Evolutionary conservation across 73 alveolate species (phyloP).

Genomic region (Symbiodinium pilosum): DNA sequence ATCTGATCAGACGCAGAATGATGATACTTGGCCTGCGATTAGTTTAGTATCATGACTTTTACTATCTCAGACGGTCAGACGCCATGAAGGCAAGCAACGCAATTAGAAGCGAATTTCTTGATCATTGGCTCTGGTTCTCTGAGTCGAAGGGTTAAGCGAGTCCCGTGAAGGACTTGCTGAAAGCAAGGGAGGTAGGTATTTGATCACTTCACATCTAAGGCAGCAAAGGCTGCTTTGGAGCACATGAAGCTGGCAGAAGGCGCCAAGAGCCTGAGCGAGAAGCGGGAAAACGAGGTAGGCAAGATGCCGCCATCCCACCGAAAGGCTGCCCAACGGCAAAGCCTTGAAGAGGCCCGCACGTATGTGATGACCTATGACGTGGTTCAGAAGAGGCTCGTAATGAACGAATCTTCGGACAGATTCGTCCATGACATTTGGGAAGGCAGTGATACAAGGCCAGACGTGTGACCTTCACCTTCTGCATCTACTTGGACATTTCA

Average conservation of each 20-base stretch:
- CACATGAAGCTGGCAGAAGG: too few relatives aligned
- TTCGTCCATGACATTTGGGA: conserved; percentile 73
- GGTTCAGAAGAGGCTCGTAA: conserved; percentile 45
- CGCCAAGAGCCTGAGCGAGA: background rate
- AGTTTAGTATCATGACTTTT: too few relatives aligned
- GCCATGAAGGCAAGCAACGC: too few relatives aligned
- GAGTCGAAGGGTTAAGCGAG: too few relatives aligned
- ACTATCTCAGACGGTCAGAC: too few relatives aligned
- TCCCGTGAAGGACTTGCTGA: too few relatives aligned
- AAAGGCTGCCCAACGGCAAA: conserved; percentile 33
- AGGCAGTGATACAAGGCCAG: background rate
- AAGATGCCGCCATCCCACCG: background rate
- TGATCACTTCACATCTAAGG: too few relatives aligned
- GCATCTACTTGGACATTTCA: too few relatives aligned
- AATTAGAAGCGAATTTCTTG: too few relatives aligned
- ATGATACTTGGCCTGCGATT: conserved; percentile 3
- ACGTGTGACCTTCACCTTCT: background rate
- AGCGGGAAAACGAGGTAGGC: background rate
- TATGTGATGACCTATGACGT: conserved; percentile 55
- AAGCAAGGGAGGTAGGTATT: too few relatives aligned
- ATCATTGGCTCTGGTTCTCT: too few relatives aligned
- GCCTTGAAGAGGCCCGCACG: conserved; percentile 49
- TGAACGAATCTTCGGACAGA: background rate
- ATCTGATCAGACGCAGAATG: background rate
- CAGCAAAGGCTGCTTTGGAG: too few relatives aligned